phyloP scores from a whole-genome alignment of 768 basidiomycete genomes.

The Tylopilus plumbeoviolaceoides region DNA sequence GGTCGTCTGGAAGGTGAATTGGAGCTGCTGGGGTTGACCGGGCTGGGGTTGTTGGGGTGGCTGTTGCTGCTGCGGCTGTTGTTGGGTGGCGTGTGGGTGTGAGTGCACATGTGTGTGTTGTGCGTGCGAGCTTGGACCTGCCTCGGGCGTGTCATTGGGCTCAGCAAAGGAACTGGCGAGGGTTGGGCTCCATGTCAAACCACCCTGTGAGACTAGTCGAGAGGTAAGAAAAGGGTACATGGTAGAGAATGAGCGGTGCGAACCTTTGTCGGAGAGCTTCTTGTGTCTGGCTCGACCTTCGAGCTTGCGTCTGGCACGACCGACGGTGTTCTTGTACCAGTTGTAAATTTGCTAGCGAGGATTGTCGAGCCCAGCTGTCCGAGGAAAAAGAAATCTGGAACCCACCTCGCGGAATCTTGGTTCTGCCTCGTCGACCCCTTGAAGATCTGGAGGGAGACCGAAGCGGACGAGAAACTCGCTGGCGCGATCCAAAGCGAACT shows the following conservation, averaged over 20 bases:
- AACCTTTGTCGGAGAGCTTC: slow-evolving; percentile 50
- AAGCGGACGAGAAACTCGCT: slow-evolving; percentile 57
- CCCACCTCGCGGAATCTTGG: slow-evolving; percentile 58
- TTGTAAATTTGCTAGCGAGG: slow-evolving; percentile 59
- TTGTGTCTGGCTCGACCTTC: slow-evolving; percentile 52
- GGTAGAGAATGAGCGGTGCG: background rate
- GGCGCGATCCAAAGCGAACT: slow-evolving; percentile 61
- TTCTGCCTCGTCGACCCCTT: slow-evolving; percentile 54
- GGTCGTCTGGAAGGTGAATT: slow-evolving; percentile 40
- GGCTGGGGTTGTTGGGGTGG: slow-evolving; percentile 31
- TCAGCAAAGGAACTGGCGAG: slow-evolving; percentile 36
- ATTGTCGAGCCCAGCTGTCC: background rate
- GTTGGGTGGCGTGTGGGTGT: background rate
- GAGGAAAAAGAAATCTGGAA: background rate
- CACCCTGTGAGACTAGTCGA: slow-evolving; percentile 10
- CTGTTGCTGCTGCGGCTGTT: slow-evolving; percentile 12
- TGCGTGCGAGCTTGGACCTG: slow-evolving; percentile 31
- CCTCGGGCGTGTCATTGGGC: slow-evolving; percentile 13
- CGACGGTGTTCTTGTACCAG: slow-evolving; percentile 71
- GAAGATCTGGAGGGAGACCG: slow-evolving; percentile 53
- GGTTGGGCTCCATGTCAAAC: slow-evolving; percentile 38
- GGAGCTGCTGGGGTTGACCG: slow-evolving; percentile 33
- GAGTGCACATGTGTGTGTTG: background rate
- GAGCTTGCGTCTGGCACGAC: slow-evolving; percentile 53
- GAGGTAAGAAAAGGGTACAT: slow-evolving; percentile 7